Percentiles rank a stretch among this genome's conserved stretches.
Evolutionary conservation across 225 moss, liverwort and hornwort genomes (phyloP).

Genomic region (Bryoerythrophyllum caledonicum): DNA sequence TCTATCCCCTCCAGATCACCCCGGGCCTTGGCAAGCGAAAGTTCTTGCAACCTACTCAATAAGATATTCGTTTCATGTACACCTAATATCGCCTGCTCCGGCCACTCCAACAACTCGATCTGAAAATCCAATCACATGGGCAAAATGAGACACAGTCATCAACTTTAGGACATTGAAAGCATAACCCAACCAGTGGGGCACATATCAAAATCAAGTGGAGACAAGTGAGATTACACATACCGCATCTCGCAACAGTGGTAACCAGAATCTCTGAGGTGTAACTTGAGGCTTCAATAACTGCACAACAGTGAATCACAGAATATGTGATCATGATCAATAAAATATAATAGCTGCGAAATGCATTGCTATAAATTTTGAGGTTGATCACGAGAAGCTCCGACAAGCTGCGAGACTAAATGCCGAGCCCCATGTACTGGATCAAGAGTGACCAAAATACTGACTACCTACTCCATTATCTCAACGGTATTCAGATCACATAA

Average conservation of each 20-base stretch:
- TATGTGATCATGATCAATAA: slow-evolving; percentile 14
- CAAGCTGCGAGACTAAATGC: slow-evolving; percentile 5
- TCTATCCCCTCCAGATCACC: slow-evolving; percentile 72
- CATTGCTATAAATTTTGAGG: background rate
- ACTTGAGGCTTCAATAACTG: slow-evolving; percentile 83
- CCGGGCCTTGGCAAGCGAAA: slow-evolving; percentile 77
- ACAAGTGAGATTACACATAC: slow-evolving; percentile 40
- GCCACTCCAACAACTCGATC: slow-evolving; percentile 99
- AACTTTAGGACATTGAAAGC: slow-evolving; percentile 1
- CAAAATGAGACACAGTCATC: slow-evolving; percentile 10
- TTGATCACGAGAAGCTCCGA: slow-evolving; percentile 13
- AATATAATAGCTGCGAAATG: slow-evolving; percentile 13
- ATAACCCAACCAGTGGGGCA: background rate
- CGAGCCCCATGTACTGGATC: background rate
- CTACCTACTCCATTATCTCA: slow-evolving; percentile 1
- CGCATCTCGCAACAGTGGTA: slow-evolving; percentile 80
- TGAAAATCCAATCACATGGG: slow-evolving; percentile 29
- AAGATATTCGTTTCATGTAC: slow-evolving; percentile 69
- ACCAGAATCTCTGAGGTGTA: slow-evolving; percentile 94
- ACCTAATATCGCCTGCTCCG: slow-evolving; percentile 77
- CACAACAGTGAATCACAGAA: slow-evolving; percentile 29
- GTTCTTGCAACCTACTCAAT: slow-evolving; percentile 85
- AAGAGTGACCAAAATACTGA: background rate
- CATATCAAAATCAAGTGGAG: background rate
- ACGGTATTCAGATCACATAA: slow-evolving; percentile 1